These are phyloP conservation scores for Suillus tomentosus DNA, from an alignment of 768 basidiomycete species.

Conservation along the genomic window DNA sequence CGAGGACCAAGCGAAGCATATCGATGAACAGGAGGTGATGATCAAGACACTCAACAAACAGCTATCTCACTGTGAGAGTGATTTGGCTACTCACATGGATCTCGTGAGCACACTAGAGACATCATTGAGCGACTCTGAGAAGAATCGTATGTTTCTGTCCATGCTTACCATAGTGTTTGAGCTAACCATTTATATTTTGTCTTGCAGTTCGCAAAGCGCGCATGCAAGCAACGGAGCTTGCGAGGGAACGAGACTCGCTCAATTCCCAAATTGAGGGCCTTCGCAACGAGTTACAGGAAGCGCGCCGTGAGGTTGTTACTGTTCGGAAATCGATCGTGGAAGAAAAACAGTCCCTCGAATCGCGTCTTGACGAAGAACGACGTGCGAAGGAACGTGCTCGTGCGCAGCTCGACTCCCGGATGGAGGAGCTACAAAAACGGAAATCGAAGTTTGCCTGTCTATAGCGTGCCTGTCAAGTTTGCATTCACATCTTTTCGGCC, in stretches of 20 bases:
- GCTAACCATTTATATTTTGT: conserved; percentile 17
- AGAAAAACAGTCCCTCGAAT: conserved; percentile 86
- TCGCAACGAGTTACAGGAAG: conserved; percentile 71
- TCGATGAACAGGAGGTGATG: conserved; percentile 87
- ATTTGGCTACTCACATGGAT: conserved; percentile 91
- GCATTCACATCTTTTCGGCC: conserved; percentile 9
- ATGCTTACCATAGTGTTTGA: conserved; percentile 6
- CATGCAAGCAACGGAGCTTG: conserved; percentile 89
- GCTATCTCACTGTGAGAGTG: conserved; percentile 88
- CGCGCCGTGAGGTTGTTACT: conserved; percentile 76
- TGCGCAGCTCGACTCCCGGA: conserved; percentile 82
- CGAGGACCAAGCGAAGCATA: conserved; percentile 72
- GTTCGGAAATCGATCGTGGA: conserved; percentile 81
- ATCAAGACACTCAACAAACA: conserved; percentile 95
- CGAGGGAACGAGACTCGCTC: conserved; percentile 80
- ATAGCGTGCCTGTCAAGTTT: conserved; percentile 39
- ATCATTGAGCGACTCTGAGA: conserved; percentile 88
- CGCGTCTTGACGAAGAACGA: conserved; percentile 83
- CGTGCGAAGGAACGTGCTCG: conserved; percentile 87
- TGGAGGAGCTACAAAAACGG: conserved; percentile 81
- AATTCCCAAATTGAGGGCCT: conserved; percentile 65
- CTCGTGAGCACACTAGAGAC: conserved; percentile 82
- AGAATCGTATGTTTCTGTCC: conserved; percentile 69
- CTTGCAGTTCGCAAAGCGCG: conserved; percentile 84
- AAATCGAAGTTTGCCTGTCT: conserved; percentile 94